A percentile compares a stretch with the other conserved stretches of the same genome.
Conservation (phyloP, 306 rosid species). For the Astragalus membranaceus region DNA sequence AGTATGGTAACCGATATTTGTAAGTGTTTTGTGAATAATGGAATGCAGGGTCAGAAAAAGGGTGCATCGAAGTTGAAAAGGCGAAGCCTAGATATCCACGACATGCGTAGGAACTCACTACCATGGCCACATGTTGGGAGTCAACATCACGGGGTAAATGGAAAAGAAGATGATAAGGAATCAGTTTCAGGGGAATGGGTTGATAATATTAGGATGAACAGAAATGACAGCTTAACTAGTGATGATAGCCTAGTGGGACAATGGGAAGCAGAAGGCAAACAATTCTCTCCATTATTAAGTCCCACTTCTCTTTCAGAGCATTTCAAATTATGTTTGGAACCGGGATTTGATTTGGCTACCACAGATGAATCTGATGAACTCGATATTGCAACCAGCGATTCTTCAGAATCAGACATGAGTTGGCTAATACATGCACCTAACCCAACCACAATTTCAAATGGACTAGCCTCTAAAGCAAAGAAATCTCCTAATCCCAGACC, state of each 20-base stretch:
- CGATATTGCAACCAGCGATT: slow-evolving; percentile 74
- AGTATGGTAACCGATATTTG: background rate
- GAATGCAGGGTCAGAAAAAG: slow-evolving; percentile 34
- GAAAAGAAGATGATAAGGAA: slow-evolving; percentile 57
- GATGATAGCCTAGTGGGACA: slow-evolving; percentile 48
- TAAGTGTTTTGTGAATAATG: background rate
- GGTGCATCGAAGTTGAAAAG: slow-evolving; percentile 40
- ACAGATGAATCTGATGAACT: slow-evolving; percentile 69
- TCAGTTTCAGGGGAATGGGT: slow-evolving; percentile 54
- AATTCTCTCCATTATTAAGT: slow-evolving; percentile 38
- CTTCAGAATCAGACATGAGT: slow-evolving; percentile 69
- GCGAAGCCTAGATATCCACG: slow-evolving; percentile 68
- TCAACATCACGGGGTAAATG: background rate
- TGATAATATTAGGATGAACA: slow-evolving; percentile 48
- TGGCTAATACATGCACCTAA: slow-evolving; percentile 50
- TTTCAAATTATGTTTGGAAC: slow-evolving; percentile 36
- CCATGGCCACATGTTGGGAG: slow-evolving; percentile 39
- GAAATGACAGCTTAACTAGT: slow-evolving; percentile 38
- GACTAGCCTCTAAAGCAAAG: slow-evolving; percentile 39
- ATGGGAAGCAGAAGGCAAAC: slow-evolving; percentile 57
- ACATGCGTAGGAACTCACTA: slow-evolving; percentile 37
- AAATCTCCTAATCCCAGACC: slow-evolving; percentile 32
- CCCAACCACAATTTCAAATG: slow-evolving; percentile 36
- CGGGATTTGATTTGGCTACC: slow-evolving; percentile 31
- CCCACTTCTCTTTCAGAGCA: slow-evolving; percentile 34